Evolutionary conservation across 306 rosid genomes (phyloP).

Genomic region (Coriaria nepalensis): DNA sequence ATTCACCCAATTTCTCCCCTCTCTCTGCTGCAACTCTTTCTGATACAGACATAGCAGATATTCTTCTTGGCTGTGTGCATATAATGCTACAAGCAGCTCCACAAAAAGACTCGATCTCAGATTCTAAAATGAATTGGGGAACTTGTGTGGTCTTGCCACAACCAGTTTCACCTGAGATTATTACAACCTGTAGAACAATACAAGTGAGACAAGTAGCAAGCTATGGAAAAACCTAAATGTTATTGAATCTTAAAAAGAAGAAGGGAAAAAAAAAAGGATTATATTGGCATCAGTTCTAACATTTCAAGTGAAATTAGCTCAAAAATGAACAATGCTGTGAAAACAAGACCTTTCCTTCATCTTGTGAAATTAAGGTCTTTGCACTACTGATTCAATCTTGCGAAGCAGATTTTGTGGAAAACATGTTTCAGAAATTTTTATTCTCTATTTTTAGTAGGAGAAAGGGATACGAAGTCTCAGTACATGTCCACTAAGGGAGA

Average conservation of each 20-base stretch:
- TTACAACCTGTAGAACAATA: conserved; percentile 48
- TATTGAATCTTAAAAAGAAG: too few relatives aligned
- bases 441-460: too few relatives aligned
- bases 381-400: too few relatives aligned
- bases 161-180: conserved; percentile 93
- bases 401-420: too few relatives aligned
- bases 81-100: conserved; percentile 80
- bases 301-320: too few relatives aligned
- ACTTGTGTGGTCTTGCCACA: conserved; percentile 99
- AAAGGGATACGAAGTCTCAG: not conserved
- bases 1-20: conserved; percentile 94
- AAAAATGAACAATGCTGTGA: too few relatives aligned
- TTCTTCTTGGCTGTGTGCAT: conserved; percentile 95
- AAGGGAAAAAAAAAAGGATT: too few relatives aligned
- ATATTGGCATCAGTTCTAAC: too few relatives aligned
- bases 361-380: too few relatives aligned
- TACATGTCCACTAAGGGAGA: not conserved
- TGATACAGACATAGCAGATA: conserved; percentile 93
- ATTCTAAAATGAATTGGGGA: conserved; percentile 90
- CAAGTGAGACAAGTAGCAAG: not conserved
- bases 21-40: conserved; percentile 90
- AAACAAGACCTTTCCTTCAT: too few relatives aligned
- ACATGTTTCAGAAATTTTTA: too few relatives aligned
- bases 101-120: conserved; percentile 54
- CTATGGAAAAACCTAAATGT: not conserved